Percentiles rank a stretch among this genome's conserved stretches.
Evolutionary conservation across 2,329 filamentous ascomycete species (phyloP).

Genomic region (Tolypocladium inflatum): DNA sequence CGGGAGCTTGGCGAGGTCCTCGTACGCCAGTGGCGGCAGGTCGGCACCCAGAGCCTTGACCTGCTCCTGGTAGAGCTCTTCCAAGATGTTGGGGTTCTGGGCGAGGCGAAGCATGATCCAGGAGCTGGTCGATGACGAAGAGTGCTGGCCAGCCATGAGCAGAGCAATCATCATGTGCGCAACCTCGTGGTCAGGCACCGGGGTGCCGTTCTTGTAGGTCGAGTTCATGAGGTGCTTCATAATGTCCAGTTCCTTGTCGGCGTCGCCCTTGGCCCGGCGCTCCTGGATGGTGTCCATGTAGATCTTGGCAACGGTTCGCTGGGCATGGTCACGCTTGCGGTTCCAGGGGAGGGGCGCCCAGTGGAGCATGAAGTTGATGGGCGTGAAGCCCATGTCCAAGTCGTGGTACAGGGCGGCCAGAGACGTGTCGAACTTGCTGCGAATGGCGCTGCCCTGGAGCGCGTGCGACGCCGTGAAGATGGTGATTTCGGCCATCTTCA

Average conservation of each 20-base stretch:
- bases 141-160: slow-evolving; percentile 87
- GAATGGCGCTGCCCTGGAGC: slow-evolving; percentile 76
- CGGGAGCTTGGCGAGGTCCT: slow-evolving; percentile 67
- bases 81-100: slow-evolving; percentile 64
- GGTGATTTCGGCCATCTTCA: slow-evolving; percentile 75
- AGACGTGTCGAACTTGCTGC: slow-evolving; percentile 67
- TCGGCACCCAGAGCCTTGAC: slow-evolving; percentile 61
- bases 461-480: slow-evolving; percentile 84
- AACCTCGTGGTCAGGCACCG: slow-evolving; percentile 73
- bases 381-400: slow-evolving; percentile 81
- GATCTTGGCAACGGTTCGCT: slow-evolving; percentile 69
- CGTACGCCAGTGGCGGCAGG: slow-evolving; percentile 66
- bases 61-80: slow-evolving; percentile 80
- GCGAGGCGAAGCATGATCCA: slow-evolving; percentile 82
- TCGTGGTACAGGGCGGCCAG: slow-evolving; percentile 81
- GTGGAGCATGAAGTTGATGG: slow-evolving; percentile 83
- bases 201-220: slow-evolving; percentile 71
- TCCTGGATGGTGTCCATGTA: slow-evolving; percentile 76
- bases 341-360: slow-evolving; percentile 89
- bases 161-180: slow-evolving; percentile 93
- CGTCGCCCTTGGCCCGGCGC: slow-evolving; percentile 45
- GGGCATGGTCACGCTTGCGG: slow-evolving; percentile 68
- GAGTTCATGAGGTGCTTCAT: slow-evolving; percentile 86
- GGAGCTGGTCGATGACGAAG: slow-evolving; percentile 71
- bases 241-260: slow-evolving; percentile 59